Conservation (phyloP, 768 basidiomycete species). For the Lactarius tabidus region DNA sequence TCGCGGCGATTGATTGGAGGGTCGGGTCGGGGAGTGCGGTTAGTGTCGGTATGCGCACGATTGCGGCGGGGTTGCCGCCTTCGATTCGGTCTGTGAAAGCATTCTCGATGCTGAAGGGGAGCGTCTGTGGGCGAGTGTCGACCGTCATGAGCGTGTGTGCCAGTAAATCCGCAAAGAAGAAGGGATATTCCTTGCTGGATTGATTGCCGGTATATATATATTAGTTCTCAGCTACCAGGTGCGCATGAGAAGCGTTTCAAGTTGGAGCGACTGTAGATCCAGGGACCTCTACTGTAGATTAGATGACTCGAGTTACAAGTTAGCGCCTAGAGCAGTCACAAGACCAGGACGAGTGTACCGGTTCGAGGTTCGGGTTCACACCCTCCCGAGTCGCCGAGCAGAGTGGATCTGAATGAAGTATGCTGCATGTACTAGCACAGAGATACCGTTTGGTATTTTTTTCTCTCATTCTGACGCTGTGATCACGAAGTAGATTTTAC, state of each 20-base stretch:
- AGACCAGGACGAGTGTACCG: too few species aligned
- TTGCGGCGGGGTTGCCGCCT: slow-evolving; percentile 34
- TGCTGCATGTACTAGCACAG: too few species aligned
- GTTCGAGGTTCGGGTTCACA: too few species aligned
- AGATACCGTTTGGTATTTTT: neutral
- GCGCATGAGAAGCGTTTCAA: too few species aligned
- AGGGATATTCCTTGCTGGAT: too few species aligned
- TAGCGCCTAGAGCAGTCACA: neutral
- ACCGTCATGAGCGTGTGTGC: neutral
- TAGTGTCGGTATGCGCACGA: slow-evolving; percentile 29
- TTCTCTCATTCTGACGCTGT: neutral
- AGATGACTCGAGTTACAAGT: neutral
- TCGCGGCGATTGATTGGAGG: slow-evolving; percentile 25
- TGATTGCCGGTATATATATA: neutral
- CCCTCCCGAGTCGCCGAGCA: too few species aligned
- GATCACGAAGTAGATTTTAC: neutral
- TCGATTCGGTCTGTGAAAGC: slow-evolving; percentile 33
- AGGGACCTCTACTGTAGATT: too few species aligned
- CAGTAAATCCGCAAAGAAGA: too few species aligned
- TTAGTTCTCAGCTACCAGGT: too few species aligned
- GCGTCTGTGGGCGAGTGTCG: neutral
- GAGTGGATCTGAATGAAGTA: too few species aligned
- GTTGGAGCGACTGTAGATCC: too few species aligned
- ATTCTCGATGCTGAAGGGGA: slow-evolving; percentile 31
- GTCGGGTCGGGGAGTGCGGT: slow-evolving; percentile 18